These are phyloP conservation scores for Cryptococcus hybrid DNA, from an alignment of 1,284 basidiomycete species.

Conservation along the genomic window DNA sequence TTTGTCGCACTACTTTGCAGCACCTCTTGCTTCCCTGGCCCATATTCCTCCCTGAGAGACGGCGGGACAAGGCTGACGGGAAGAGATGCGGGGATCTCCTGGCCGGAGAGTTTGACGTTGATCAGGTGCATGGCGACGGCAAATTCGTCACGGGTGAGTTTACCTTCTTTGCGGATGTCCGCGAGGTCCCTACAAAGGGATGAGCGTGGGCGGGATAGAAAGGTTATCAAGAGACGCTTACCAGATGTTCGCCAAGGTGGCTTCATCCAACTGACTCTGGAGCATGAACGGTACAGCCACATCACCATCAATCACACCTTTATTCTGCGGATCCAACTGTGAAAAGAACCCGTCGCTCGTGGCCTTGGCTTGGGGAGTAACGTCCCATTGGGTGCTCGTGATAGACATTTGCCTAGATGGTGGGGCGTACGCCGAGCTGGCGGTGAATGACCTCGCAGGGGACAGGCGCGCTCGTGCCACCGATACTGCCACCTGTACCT, in stretches of 20 bases:
- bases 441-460: slow-evolving; percentile 27
- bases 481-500: slow-evolving; percentile 48
- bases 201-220: not conserved
- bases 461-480: not conserved
- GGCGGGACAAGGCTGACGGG: slow-evolving; percentile 79
- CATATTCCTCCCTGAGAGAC: slow-evolving; percentile 28
- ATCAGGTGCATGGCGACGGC: slow-evolving; percentile 97
- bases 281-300: slow-evolving; percentile 96
- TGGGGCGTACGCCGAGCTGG: not conserved
- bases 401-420: not conserved
- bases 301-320: slow-evolving; percentile 86
- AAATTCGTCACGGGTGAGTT: slow-evolving; percentile 87
- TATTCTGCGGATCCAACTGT: slow-evolving; percentile 69
- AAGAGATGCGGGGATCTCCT: slow-evolving; percentile 69
- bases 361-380: slow-evolving; percentile 77
- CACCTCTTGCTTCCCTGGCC: slow-evolving; percentile 27
- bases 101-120: slow-evolving; percentile 80
- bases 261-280: slow-evolving; percentile 82
- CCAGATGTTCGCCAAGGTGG: slow-evolving; percentile 88
- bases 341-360: slow-evolving; percentile 81
- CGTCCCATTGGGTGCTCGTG: slow-evolving; percentile 64
- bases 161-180: slow-evolving; percentile 86
- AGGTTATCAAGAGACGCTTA: slow-evolving; percentile 50
- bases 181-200: slow-evolving; percentile 73
- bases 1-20: slow-evolving; percentile 17